Base-by-base conservation (phyloP, 2,329 filamentous ascomycete genomes). In the Dactylonectria estremocensis region DNA sequence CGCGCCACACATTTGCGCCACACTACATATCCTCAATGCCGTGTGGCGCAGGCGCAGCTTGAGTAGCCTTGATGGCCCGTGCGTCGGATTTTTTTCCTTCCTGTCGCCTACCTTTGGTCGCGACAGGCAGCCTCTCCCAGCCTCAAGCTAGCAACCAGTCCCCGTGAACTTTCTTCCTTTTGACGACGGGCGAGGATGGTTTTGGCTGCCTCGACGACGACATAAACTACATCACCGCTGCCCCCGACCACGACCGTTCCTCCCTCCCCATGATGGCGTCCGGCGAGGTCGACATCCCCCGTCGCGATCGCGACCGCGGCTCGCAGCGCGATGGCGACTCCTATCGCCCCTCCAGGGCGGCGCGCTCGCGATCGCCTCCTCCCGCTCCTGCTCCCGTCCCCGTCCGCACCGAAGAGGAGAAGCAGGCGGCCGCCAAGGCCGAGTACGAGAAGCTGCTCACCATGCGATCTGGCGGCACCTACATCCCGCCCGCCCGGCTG, bases 401-500 rank as follows among this genome's bases (percentile, higher is more conserved):
- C 4, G 80, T 81, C 60, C 86, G 85, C 69, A 90, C 89, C 53
- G 94, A 93, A 76, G 94, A 94, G 80, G 91, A 95, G 81, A 97
- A 97, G 82, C 94, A 95, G 82, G 93, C 91, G 24, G 91, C 91
- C 46, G 93, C 94, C 49, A 97, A 97, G 84, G 93, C 95, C 72
- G 95, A 98, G 85, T 97, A 97, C 83, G 92, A 97, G 82, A 95
- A 95, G 83, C 88, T 98, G 68, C 85, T 97, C 74, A 96, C 89
- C 72, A 95, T 97, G 90, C 93, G 96, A 73, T 97, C 95, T 54
- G 96, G 96, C 71, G 96, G 96, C 74, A 97, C 95, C 24, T 99
- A 99, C 80, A 97, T 99, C 69, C 96, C 96, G 20, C 96, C 96
- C 0, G 95, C 95, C 59, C 89, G 94, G 74, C 86, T 99, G 78